These are phyloP conservation scores for Xylogone sp. DNA, from an alignment of 2,329 filamentous ascomycete genomes.

Conservation along the genomic window DNA sequence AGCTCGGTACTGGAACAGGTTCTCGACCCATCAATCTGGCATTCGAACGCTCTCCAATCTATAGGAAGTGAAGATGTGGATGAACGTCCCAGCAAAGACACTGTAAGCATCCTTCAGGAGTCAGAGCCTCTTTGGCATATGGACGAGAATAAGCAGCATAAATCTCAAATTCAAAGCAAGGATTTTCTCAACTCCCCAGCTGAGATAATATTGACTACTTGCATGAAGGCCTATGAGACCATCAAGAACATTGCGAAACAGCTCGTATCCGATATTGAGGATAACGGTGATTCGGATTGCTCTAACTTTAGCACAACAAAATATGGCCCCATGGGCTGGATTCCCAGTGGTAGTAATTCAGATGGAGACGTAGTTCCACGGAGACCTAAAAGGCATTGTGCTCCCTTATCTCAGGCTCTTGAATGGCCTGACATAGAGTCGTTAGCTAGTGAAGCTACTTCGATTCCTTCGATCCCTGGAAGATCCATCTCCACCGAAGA, in stretches of 20 bases:
- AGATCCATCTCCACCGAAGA: no score
- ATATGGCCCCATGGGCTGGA: constrained; percentile 13
- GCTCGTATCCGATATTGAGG: not conserved
- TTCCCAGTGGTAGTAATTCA: constrained; percentile 11
- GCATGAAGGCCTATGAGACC: not conserved
- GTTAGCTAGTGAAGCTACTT: no score
- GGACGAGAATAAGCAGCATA: not conserved
- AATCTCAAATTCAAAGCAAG: not conserved
- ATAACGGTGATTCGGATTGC: not conserved
- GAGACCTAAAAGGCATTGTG: constrained; percentile 6
- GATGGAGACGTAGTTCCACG: constrained; percentile 9
- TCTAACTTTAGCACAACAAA: constrained; percentile 11
- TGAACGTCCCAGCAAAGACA: not conserved
- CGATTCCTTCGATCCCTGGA: no score
- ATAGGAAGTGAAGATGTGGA: constrained; percentile 19
- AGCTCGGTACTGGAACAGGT: not conserved
- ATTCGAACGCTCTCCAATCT: constrained; percentile 30
- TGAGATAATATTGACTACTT: not conserved
- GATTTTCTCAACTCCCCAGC: not conserved
- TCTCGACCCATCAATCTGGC: constrained; percentile 7
- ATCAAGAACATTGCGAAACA: not conserved
- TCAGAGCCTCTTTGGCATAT: not conserved
- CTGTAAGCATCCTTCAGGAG: not conserved
- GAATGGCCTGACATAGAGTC: no score
- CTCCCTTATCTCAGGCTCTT: not conserved